Evolutionary conservation across 2,329 filamentous ascomycete species (phyloP).

Genomic region (Aspergillus luchuensis): DNA sequence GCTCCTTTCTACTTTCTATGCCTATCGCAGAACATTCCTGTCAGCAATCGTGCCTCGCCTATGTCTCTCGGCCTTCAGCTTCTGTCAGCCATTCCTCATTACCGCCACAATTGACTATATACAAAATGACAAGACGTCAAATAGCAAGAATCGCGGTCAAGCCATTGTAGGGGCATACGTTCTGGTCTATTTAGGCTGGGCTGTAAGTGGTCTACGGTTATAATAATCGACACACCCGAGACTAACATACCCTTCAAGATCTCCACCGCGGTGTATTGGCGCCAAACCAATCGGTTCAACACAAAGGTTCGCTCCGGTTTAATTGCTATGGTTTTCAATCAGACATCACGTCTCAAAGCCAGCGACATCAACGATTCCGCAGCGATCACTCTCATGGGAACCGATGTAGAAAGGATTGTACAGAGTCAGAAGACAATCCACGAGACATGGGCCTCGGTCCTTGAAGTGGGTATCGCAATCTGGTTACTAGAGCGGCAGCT

Average conservation of each 20-base stretch:
- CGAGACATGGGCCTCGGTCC: slow-evolving; percentile 37
- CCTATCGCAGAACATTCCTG: background rate
- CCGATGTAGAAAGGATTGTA: slow-evolving; percentile 43
- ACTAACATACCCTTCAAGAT: slow-evolving; percentile 14
- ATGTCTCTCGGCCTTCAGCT: slow-evolving; percentile 17
- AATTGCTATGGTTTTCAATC: slow-evolving; percentile 48
- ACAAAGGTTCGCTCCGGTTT: slow-evolving; percentile 35
- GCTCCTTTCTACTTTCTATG: background rate
- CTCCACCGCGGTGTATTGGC: slow-evolving; percentile 27
- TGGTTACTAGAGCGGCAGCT: slow-evolving; percentile 37
- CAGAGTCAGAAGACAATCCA: slow-evolving; percentile 29
- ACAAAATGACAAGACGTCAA: background rate
- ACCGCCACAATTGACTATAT: slow-evolving; percentile 5
- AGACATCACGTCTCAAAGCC: slow-evolving; percentile 40
- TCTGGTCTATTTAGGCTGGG: slow-evolving; percentile 36
- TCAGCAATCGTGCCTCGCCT: background rate
- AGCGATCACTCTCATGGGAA: slow-evolving; percentile 50
- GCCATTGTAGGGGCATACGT: slow-evolving; percentile 36
- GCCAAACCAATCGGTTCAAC: slow-evolving; percentile 30
- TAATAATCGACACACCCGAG: background rate
- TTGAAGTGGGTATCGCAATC: slow-evolving; percentile 42
- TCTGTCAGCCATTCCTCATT: slow-evolving; percentile 35
- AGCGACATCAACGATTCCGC: slow-evolving; percentile 38
- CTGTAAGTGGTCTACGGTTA: slow-evolving; percentile 18
- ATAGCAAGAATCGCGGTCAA: slow-evolving; percentile 19